phyloP scores from a whole-genome alignment of 2,329 filamentous ascomycete genomes.

The Pseudogymnoascus sp. region DNA sequence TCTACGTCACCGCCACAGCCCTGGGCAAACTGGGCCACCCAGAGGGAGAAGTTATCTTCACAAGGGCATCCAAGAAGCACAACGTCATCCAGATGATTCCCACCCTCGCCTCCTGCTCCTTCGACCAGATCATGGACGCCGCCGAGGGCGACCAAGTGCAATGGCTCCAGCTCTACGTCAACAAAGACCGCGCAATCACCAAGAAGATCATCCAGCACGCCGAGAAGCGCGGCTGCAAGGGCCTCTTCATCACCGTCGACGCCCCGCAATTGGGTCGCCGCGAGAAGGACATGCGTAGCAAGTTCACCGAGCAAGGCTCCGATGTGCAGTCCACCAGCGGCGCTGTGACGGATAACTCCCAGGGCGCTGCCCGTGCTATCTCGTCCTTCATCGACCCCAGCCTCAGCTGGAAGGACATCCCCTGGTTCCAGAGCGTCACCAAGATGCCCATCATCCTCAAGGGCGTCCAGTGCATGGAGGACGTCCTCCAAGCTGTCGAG shows the following conservation, averaged over 20 bases:
- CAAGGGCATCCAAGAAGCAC: constrained; percentile 74
- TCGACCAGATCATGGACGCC: constrained; percentile 94
- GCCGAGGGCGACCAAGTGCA: constrained; percentile 72
- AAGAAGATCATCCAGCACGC: constrained; percentile 85
- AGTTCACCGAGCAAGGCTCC: constrained; percentile 76
- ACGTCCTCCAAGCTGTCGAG: constrained; percentile 81
- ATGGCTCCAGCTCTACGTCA: constrained; percentile 93
- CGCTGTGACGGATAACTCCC: constrained; percentile 69
- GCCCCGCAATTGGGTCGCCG: constrained; percentile 88
- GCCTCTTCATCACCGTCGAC: constrained; percentile 96
- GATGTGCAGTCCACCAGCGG: constrained; percentile 66
- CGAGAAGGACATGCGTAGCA: constrained; percentile 96
- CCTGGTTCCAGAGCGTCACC: constrained; percentile 87
- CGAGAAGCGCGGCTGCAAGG: constrained; percentile 84
- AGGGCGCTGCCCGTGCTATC: constrained; percentile 91
- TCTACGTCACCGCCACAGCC: constrained; percentile 94
- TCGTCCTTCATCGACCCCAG: constrained; percentile 93
- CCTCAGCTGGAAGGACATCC: constrained; percentile 88
- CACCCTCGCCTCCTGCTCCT: constrained; percentile 90
- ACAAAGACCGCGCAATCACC: constrained; percentile 89
- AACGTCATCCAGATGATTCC: constrained; percentile 97
- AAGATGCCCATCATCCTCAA: constrained; percentile 94
- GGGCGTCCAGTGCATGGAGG: constrained; percentile 92
- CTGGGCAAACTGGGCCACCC: constrained; percentile 90
- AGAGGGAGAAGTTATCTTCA: constrained; percentile 89